These are phyloP conservation scores for Setaria italica DNA, from an alignment of 202 grass and related monocot species.

Conservation along the genomic window DNA sequence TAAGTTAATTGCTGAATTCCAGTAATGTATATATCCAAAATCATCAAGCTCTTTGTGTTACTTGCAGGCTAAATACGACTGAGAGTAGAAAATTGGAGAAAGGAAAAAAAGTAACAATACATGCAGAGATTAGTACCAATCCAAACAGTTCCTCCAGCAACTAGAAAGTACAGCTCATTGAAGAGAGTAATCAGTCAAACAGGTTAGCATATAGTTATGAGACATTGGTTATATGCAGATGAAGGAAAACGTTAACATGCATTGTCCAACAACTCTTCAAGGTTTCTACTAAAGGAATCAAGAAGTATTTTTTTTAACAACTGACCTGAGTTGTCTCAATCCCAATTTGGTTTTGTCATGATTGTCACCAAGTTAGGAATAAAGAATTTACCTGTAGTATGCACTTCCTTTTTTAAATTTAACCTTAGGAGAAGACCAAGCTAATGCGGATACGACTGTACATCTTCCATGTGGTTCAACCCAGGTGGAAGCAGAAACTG, in stretches of 20 bases:
- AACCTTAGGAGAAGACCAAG: conserved; percentile 87
- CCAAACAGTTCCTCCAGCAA: conserved; percentile 96
- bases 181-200: conserved; percentile 78
- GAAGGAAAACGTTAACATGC: background rate
- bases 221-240: conserved; percentile 7
- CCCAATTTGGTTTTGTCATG: conserved; percentile 5
- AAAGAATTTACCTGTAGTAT: conserved; percentile 74
- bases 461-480: conserved; percentile 93
- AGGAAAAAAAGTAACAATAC: conserved; percentile 21
- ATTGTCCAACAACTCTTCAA: conserved; percentile 5
- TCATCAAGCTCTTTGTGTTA: background rate
- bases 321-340: conserved; percentile 4
- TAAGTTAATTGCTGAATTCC: background rate
- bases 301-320: conserved; percentile 4
- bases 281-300: conserved; percentile 14
- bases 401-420: conserved; percentile 91
- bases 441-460: conserved; percentile 76
- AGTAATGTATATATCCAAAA: background rate
- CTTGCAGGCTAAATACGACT: background rate
- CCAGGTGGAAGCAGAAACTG: conserved; percentile 93
- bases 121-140: conserved; percentile 68
- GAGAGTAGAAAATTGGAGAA: conserved; percentile 10
- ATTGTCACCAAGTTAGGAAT: conserved; percentile 36
- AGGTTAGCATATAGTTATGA: conserved; percentile 6
- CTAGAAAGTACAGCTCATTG: conserved; percentile 94